Evolutionary conservation across 2,329 filamentous ascomycete species (phyloP).

Genomic region (Ophiostoma himal-ulmi): DNA sequence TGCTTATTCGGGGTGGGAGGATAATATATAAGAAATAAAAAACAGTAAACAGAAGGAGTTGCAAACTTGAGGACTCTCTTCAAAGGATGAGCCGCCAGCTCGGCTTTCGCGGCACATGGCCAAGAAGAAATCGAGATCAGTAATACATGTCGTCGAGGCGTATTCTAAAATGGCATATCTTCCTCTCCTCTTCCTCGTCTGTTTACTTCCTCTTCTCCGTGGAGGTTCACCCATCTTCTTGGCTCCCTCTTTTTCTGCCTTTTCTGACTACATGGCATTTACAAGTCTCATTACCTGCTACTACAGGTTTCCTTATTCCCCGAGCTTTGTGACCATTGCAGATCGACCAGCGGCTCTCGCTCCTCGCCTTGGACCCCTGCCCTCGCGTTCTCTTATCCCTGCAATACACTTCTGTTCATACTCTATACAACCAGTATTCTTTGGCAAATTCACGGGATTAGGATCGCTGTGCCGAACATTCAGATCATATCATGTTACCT

Average conservation of each 20-base stretch:
- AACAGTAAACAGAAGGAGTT: no score
- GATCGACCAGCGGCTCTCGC: neutral
- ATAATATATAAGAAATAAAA: no score
- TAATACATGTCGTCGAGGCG: no score
- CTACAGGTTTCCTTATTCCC: neutral
- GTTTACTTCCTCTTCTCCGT: no score
- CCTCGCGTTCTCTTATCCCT: neutral
- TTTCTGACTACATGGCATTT: no score
- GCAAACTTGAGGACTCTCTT: no score
- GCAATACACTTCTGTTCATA: neutral
- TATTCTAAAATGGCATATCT: no score
- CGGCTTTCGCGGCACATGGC: neutral
- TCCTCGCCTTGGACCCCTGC: neutral
- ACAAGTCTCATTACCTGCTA: no score
- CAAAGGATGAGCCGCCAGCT: neutral
- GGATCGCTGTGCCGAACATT: neutral
- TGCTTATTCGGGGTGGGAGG: no score
- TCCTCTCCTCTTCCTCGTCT: no score
- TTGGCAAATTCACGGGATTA: neutral
- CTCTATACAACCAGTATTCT: neutral
- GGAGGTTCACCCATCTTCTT: no score
- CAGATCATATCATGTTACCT: neutral
- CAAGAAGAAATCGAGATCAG: neutral
- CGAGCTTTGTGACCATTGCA: neutral
- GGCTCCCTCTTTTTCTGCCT: no score